Evolutionary conservation across 768 basidiomycete species (phyloP).

Genomic region (Clitopilus passeckerianus): DNA sequence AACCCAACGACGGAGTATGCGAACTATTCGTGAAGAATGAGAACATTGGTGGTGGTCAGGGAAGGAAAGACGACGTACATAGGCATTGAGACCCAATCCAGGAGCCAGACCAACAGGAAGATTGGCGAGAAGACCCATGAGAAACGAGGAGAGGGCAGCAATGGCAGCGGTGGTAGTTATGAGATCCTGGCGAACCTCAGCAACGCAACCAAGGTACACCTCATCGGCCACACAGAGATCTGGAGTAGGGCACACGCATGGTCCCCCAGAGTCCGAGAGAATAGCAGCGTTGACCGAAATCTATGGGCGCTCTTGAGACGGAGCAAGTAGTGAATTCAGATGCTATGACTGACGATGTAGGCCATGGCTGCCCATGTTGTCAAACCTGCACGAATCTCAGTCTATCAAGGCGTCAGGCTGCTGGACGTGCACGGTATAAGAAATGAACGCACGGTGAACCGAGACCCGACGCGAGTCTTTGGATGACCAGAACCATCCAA

Average conservation of each 20-base stretch:
- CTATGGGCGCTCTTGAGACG: slow-evolving; percentile 25
- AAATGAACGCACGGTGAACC: slow-evolving; percentile 43
- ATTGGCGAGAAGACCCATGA: slow-evolving; percentile 84
- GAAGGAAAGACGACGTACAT: slow-evolving; percentile 41
- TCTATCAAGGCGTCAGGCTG: slow-evolving; percentile 31
- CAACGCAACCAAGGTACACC: slow-evolving; percentile 51
- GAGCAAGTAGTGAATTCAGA: neutral
- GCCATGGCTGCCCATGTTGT: slow-evolving; percentile 89
- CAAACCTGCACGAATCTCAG: slow-evolving; percentile 72
- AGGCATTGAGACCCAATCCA: slow-evolving; percentile 79
- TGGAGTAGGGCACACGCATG: slow-evolving; percentile 65
- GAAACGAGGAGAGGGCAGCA: slow-evolving; percentile 65
- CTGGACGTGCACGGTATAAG: neutral
- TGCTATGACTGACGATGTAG: slow-evolving; percentile 55
- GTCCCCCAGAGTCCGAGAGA: slow-evolving; percentile 70
- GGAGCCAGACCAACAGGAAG: slow-evolving; percentile 89
- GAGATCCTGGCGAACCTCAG: slow-evolving; percentile 65
- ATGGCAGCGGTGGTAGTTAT: slow-evolving; percentile 82
- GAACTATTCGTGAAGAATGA: slow-evolving; percentile 42
- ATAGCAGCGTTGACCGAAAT: slow-evolving; percentile 86
- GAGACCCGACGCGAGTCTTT: slow-evolving; percentile 57
- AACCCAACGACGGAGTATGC: slow-evolving; percentile 86
- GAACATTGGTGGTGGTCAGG: neutral
- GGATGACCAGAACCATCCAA: slow-evolving; percentile 68
- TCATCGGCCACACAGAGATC: slow-evolving; percentile 52